These are phyloP conservation scores for Fraxinus sp. DNA, from an alignment of 305 asterid genomes.

Conservation along the genomic window DNA sequence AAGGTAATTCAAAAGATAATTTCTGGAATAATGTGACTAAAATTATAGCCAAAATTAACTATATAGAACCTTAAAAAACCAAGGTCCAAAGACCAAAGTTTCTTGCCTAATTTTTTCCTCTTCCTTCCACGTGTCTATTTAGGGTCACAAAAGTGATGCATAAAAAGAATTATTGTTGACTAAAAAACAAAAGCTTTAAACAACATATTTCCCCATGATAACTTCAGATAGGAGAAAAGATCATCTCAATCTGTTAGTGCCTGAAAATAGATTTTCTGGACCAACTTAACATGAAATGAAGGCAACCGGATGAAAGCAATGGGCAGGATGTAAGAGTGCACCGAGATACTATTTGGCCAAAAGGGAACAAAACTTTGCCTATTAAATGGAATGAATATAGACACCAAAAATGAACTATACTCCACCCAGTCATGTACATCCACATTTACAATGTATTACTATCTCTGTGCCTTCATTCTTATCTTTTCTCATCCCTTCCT, in stretches of 20 bases:
- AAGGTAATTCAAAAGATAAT: slow-evolving; percentile 10
- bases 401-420: not conserved
- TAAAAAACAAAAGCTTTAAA: not conserved
- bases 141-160: slow-evolving; percentile 6
- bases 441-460: not conserved
- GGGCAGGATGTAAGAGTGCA: not conserved
- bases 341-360: not conserved
- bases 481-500: not conserved
- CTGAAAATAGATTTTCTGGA: not conserved
- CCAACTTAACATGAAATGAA: not conserved
- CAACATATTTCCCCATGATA: not conserved
- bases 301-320: not conserved
- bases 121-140: slow-evolving; percentile 15
- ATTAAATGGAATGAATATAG: not conserved
- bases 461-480: not conserved
- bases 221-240: slow-evolving; percentile 11
- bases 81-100: not conserved
- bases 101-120: not conserved
- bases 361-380: not conserved
- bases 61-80: not conserved
- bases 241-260: not conserved
- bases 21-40: slow-evolving; percentile 16
- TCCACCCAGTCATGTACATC: not conserved
- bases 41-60: not conserved
- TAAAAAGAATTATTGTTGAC: not conserved